Conservation (phyloP, 2,329 filamentous ascomycete species). For the Colletotrichum scovillei region DNA sequence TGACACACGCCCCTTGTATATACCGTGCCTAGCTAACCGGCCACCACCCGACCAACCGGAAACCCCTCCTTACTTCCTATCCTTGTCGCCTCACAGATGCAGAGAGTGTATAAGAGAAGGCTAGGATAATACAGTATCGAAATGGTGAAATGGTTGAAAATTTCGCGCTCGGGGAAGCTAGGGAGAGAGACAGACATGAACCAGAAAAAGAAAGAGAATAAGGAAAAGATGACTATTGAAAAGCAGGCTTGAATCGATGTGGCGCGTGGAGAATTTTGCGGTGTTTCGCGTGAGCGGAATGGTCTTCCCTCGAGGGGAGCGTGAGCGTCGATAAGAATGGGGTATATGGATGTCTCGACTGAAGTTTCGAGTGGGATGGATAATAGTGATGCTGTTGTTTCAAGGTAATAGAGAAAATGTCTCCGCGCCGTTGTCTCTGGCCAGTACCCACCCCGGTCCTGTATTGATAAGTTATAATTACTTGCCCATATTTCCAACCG, state of each 20-base stretch:
- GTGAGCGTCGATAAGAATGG: constrained; percentile 26
- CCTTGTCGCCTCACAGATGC: constrained; percentile 1
- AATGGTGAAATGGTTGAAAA: neutral
- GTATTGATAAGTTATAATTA: constrained; percentile 27
- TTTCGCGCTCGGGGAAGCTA: constrained; percentile 16
- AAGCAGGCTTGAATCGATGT: neutral
- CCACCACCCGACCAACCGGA: neutral
- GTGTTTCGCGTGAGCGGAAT: constrained; percentile 46
- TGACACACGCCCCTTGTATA: neutral
- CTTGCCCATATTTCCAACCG: constrained; percentile 3
- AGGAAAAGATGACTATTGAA: neutral
- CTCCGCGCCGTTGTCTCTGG: neutral
- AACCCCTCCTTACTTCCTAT: neutral
- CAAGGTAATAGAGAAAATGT: neutral
- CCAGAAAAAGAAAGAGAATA: constrained; percentile 10
- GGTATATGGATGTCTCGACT: constrained; percentile 29
- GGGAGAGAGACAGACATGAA: constrained; percentile 35
- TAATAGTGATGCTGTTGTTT: neutral
- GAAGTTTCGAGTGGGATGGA: neutral
- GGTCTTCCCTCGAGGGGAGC: constrained; percentile 38
- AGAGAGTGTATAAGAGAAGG: constrained; percentile 9
- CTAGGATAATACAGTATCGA: constrained; percentile 23
- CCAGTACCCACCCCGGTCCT: neutral
- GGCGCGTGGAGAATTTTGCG: constrained; percentile 31
- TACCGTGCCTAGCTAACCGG: constrained; percentile 1